These are phyloP conservation scores for Musa beccarii DNA, from an alignment of 176 grass and related monocot genomes.

Conservation along the genomic window DNA sequence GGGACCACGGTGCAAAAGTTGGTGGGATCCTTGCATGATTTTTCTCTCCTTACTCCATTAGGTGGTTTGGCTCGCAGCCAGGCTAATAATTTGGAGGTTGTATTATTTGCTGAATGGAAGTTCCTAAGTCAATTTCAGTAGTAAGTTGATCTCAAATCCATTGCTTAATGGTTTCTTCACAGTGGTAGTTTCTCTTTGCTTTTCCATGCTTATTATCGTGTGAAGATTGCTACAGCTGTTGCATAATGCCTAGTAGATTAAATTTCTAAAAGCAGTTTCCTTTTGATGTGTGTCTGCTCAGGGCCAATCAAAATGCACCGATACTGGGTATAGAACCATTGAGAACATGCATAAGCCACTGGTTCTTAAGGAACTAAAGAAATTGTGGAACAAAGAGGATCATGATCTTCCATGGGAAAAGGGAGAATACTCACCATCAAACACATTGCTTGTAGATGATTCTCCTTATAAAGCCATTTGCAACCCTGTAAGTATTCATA, in stretches of 20 bases:
- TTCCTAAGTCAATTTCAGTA: not conserved
- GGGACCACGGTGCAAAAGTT: not conserved
- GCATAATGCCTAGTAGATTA: not conserved
- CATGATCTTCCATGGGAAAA: slow-evolving; percentile 63
- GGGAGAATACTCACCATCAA: slow-evolving; percentile 68
- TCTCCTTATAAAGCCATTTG: slow-evolving; percentile 88
- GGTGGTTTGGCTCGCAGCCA: not conserved
- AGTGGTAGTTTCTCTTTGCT: not conserved
- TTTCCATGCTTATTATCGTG: not conserved
- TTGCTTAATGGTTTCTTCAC: not conserved
- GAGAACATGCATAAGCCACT: slow-evolving; percentile 59
- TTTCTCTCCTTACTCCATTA: not conserved
- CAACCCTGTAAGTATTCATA: slow-evolving; percentile 62
- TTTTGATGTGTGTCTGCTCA: slow-evolving; percentile 15
- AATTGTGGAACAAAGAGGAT: slow-evolving; percentile 76
- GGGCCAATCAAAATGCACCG: slow-evolving; percentile 71
- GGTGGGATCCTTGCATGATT: not conserved
- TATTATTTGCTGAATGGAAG: not conserved
- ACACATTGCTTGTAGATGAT: slow-evolving; percentile 95
- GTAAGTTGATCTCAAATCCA: not conserved
- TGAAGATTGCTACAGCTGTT: not conserved
- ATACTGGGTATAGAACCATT: slow-evolving; percentile 50
- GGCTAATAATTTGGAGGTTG: not conserved
- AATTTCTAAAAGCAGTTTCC: not conserved
- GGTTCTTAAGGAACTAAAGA: slow-evolving; percentile 79